Evolutionary conservation across 768 basidiomycete species (phyloP), one percentile per base, ranked within the genome.

Genomic region (Boletus patriciae): DNA sequence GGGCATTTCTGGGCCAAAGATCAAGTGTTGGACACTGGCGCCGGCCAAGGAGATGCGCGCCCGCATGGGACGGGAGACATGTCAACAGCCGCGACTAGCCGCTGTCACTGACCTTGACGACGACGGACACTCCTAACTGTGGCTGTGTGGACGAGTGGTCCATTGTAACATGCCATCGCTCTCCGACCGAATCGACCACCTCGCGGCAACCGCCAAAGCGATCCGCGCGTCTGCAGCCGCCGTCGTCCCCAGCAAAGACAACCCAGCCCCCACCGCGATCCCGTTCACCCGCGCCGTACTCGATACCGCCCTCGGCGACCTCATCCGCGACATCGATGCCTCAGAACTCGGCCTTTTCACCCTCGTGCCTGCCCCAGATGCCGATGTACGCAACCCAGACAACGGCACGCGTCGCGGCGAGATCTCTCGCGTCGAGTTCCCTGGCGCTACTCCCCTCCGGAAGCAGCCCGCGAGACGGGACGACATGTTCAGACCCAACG

Each of bases 321-420:
- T 92, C 58, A 89, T 91, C 58, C 88, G 90, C 64, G 90, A 92
- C 64, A 77, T 86, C 58, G 89, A 92, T 61, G 77, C 85, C 10
- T 83, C 89, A 6, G 90, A 92, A 66, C 79, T 90, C 27, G 90
- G 90, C 37, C 82, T 92, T 25, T 91, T 92, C 73, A 83, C 79
- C 8, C 78, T 90, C 50, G 74, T 80, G 3, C 66, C 71, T 6
- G 71, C 67, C 40, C 70, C 62, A 36, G 77, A 77, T 33, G 64
- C 68, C 0, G 66, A 71, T 33, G 46, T 70, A 4, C 62, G 70
- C 54, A 71, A 69, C 37, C 59, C 66, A 21, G 65, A 67, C 37
- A 66, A 65, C 36, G 56, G 56, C 9, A 18, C 65, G 4, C 65
- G 69, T 66, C 64, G 77, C 3, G 68, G 70, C 38, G 74, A 84